Evolutionary conservation across 352 stramenopile genomes (phyloP).

Genomic region (Globisporangium barbulae): DNA sequence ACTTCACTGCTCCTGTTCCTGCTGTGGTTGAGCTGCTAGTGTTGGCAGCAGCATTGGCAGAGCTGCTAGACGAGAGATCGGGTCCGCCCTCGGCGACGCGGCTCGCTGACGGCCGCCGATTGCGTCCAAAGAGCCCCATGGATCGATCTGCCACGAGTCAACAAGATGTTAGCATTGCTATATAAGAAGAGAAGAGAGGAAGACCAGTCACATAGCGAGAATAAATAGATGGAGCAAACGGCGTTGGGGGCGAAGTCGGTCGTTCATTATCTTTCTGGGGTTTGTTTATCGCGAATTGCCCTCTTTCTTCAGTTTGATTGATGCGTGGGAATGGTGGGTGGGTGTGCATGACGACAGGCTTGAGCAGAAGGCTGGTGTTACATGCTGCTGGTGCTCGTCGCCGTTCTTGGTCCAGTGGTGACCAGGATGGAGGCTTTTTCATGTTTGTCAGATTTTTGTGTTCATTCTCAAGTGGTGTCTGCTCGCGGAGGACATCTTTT

Average conservation of each 20-base stretch:
- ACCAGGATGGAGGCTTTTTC: background rate
- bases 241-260: background rate
- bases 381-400: background rate
- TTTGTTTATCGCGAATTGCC: background rate
- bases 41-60: conserved; percentile 1
- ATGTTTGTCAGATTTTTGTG: conserved; percentile 5
- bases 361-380: background rate
- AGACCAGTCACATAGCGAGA: background rate
- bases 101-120: conserved; percentile 15
- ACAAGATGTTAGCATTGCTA: background rate
- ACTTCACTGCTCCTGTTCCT: background rate
- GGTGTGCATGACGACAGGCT: background rate
- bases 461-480: conserved; percentile 1
- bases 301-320: background rate
- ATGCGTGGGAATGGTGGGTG: background rate
- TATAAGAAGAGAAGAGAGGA: too few species aligned
- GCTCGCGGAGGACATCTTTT: background rate
- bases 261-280: conserved; percentile 2
- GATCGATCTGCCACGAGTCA: background rate
- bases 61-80: background rate
- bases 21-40: background rate
- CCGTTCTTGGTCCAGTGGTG: background rate
- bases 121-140: conserved; percentile 44
- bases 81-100: conserved; percentile 37
- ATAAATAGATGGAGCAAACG: conserved; percentile 1